phyloP scores from a whole-genome alignment of 495 filamentous ascomycete species.

The Aspergillus ostianus region DNA sequence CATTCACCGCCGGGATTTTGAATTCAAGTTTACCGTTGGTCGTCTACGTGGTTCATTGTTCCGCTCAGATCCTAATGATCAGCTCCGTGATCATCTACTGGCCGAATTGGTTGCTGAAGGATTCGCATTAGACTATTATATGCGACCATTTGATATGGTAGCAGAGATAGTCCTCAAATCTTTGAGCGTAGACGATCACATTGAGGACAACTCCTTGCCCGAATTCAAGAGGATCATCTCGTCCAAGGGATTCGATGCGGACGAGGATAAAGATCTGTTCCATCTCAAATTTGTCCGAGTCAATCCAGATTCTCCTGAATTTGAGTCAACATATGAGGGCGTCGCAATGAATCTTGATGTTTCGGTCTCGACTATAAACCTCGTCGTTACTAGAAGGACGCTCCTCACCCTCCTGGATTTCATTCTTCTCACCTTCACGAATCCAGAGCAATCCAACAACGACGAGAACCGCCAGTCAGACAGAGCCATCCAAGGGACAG shows the following conservation, averaged over 20 bases:
- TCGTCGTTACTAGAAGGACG: slow-evolving; percentile 90
- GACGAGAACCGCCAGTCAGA: slow-evolving; percentile 33
- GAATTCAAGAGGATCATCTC: slow-evolving; percentile 97
- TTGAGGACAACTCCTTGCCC: slow-evolving; percentile 80
- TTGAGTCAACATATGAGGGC: slow-evolving; percentile 84
- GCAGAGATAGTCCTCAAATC: slow-evolving; percentile 85
- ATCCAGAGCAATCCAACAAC: slow-evolving; percentile 51
- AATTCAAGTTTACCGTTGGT: slow-evolving; percentile 94
- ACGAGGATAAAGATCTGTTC: slow-evolving; percentile 79
- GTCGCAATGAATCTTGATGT: slow-evolving; percentile 92
- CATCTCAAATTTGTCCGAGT: slow-evolving; percentile 85
- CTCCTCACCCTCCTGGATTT: slow-evolving; percentile 95
- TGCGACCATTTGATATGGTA: slow-evolving; percentile 86
- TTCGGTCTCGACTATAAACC: slow-evolving; percentile 89
- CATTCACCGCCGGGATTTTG: slow-evolving; percentile 83
- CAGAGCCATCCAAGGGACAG: slow-evolving; percentile 46
- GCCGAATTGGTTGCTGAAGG: slow-evolving; percentile 89
- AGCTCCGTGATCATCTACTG: slow-evolving; percentile 73
- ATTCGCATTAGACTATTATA: slow-evolving; percentile 82
- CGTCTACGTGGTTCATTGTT: slow-evolving; percentile 89
- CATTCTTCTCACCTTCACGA: slow-evolving; percentile 89
- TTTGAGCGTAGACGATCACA: slow-evolving; percentile 90
- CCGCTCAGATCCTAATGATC: slow-evolving; percentile 76
- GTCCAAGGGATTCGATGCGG: slow-evolving; percentile 70
- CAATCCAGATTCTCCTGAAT: slow-evolving; percentile 88